Evolutionary conservation across 257 asterid genomes (phyloP), one percentile per base, ranked within the genome.

Genomic region (Nicotiana tabacum): DNA sequence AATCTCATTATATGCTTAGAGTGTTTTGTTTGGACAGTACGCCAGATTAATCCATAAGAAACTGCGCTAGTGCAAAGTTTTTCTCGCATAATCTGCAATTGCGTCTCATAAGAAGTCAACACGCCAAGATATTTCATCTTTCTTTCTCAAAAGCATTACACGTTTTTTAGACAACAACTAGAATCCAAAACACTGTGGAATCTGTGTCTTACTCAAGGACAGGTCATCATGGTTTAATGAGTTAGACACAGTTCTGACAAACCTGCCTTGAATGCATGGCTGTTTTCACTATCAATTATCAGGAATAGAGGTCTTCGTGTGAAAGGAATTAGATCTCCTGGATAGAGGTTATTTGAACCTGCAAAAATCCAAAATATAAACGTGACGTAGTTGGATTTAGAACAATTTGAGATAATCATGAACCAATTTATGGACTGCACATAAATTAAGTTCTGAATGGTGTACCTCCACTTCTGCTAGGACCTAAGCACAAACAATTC

Each of bases 181-280:
- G 78, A 72, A 46, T 46, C 60, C 61, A 46, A 16, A 46, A 48
- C 80, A 48, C 43, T 27, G 51, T 15, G 46, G 27, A 48, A 6
- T 74, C 64, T 48, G 35, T 21, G 62, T 51, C 64, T 24, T 74
- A 9, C 64, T 76, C 80, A 76, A 33, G 64, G 64, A 51, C 29
- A 76, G 64, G 5, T 76, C 29, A 76, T 27, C 46, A 76, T 27
- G 16, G 29, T 27, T 76, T 61, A 76, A 76, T 8, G 64, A 15
- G 80, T 76, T 72, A 72, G 83, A 91, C 87, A 89, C 89, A 90
- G 92, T 89, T 87, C 81, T 88, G 92, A 94, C 97, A 94, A 96
- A 96, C 99, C 99, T 96, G 99, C 99, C 99, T 96, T 94, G 99
- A 96, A 96, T 91, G 94, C 95, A 88, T 96, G 92, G 97, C 99